These are phyloP conservation scores for Endogone sp. DNA, from an alignment of 192 early-diverging fungal species.

Conservation along the genomic window DNA sequence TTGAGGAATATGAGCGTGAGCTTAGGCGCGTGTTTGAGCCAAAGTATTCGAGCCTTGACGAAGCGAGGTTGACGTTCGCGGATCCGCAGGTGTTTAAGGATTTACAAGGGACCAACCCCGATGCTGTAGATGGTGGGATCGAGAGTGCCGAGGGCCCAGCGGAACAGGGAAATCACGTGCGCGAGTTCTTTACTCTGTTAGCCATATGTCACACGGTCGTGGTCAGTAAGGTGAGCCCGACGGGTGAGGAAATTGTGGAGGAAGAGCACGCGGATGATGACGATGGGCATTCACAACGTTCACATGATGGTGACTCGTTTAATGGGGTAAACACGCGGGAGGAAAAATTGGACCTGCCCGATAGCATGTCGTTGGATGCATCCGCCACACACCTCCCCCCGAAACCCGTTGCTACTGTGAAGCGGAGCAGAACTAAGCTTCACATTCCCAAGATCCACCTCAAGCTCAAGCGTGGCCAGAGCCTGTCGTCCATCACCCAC, in stretches of 20 bases:
- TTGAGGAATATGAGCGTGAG: conserved; percentile 48
- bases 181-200: conserved; percentile 85
- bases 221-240: conserved; percentile 36
- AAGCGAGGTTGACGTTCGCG: conserved; percentile 72
- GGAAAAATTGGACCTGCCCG: no score
- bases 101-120: conserved; percentile 37
- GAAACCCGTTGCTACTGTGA: no score
- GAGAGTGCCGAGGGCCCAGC: not conserved
- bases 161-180: conserved; percentile 30
- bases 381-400: no score
- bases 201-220: conserved; percentile 96
- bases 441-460: conserved; percentile 28
- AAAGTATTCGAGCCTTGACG: conserved; percentile 56
- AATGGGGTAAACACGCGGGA: no score
- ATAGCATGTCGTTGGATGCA: no score
- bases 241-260: conserved; percentile 20
- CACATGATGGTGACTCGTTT: not conserved
- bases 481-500: conserved; percentile 12
- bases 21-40: conserved; percentile 67
- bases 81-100: conserved; percentile 77
- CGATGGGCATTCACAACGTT: conserved; percentile 10
- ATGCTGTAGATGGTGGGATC: conserved; percentile 20
- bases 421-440: no score
- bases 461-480: conserved; percentile 16
- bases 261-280: conserved; percentile 26